Evolutionary conservation across 495 filamentous ascomycete species (phyloP).

Genomic region (Lophiotrema nucula): DNA sequence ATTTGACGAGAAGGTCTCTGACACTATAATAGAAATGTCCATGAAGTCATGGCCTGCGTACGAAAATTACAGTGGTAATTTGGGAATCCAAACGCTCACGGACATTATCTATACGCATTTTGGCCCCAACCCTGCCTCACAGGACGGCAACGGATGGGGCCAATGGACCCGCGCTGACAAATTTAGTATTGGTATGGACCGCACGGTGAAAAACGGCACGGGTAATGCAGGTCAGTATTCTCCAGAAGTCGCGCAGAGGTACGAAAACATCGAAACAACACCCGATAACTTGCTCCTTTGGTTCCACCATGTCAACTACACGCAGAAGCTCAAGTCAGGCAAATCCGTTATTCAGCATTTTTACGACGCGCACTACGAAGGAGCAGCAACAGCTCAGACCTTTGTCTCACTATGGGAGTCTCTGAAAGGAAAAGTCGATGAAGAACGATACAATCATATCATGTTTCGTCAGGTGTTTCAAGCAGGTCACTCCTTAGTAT

Average conservation of each 20-base stretch:
- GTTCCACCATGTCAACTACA: conserved; percentile 76
- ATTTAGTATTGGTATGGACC: conserved; percentile 67
- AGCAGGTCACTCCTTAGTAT: conserved; percentile 66
- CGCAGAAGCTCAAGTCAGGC: conserved; percentile 59
- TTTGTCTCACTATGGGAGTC: conserved; percentile 56
- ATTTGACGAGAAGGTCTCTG: conserved; percentile 50
- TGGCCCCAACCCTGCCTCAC: conserved; percentile 64
- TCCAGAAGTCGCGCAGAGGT: conserved; percentile 53
- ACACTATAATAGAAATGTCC: conserved; percentile 61
- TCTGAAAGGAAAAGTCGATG: conserved; percentile 57
- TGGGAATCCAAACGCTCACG: conserved; percentile 67
- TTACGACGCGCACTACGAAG: conserved; percentile 68
- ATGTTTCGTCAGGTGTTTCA: conserved; percentile 60
- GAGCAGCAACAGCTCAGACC: conserved; percentile 57
- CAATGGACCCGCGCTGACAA: conserved; percentile 69
- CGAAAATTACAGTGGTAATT: conserved; percentile 68
- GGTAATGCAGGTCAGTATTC: conserved; percentile 67
- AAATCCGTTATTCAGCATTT: conserved; percentile 76
- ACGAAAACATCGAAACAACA: conserved; percentile 61
- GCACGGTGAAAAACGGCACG: conserved; percentile 66
- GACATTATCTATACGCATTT: conserved; percentile 67
- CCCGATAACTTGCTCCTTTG: conserved; percentile 69
- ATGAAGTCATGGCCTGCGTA: conserved; percentile 71
- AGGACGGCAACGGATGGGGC: conserved; percentile 69
- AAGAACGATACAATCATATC: conserved; percentile 60